These are phyloP conservation scores for Zymoseptoria crescenta DNA, from an alignment of 2,329 filamentous ascomycete species.

Conservation along the genomic window DNA sequence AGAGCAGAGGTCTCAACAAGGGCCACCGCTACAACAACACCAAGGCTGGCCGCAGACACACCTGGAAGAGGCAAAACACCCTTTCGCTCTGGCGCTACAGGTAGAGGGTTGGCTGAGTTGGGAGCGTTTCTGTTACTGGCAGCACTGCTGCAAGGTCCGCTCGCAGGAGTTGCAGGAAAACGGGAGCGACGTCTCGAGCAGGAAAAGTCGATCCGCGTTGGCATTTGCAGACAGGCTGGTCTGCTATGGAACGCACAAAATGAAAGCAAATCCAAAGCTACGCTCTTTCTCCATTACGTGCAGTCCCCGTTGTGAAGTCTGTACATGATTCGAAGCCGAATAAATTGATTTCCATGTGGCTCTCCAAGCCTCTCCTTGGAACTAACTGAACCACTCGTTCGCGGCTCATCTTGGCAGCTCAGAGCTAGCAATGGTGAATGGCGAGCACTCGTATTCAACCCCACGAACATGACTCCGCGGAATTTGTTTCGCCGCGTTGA, in stretches of 20 bases:
- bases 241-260: neutral
- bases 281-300: neutral
- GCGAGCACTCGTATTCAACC: neutral
- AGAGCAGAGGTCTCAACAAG: slow-evolving; percentile 98
- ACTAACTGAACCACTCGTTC: neutral
- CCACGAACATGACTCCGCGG: neutral
- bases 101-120: slow-evolving; percentile 43
- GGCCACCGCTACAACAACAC: slow-evolving; percentile 99
- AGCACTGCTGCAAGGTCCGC: slow-evolving; percentile 11
- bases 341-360: neutral
- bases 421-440: neutral
- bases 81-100: slow-evolving; percentile 97
- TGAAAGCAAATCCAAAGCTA: neutral
- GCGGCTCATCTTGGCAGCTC: neutral
- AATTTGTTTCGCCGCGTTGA: neutral
- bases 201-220: neutral
- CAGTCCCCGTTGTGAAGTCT: neutral
- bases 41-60: slow-evolving; percentile 93
- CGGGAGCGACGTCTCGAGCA: slow-evolving; percentile 9
- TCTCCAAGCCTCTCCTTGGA: no score
- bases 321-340: neutral
- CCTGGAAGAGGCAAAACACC: slow-evolving; percentile 99
- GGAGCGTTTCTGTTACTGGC: slow-evolving; percentile 4
- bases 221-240: neutral
- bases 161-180: slow-evolving; percentile 14